Evolutionary conservation across 2,329 filamentous ascomycete species (phyloP).

Genomic region (Clarireedia paspali): DNA sequence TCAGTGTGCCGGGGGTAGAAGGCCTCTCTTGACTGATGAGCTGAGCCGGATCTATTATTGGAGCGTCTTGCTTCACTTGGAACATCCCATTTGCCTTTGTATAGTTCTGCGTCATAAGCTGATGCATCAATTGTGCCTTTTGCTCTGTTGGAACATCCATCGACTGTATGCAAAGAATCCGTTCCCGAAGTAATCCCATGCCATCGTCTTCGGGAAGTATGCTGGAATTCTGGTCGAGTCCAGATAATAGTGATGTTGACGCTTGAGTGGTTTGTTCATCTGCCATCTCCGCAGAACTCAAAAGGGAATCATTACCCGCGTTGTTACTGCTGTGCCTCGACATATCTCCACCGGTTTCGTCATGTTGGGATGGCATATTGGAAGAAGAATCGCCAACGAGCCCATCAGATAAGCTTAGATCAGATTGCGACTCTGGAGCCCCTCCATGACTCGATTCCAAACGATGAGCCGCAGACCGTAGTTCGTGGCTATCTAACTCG

Average conservation of each 20-base stretch:
- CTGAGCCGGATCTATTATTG: constrained; percentile 19
- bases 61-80: constrained; percentile 22
- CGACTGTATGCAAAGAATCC: constrained; percentile 62
- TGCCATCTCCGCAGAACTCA: constrained; percentile 20
- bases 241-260: constrained; percentile 7
- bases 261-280: constrained; percentile 22
- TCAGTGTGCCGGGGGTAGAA: constrained; percentile 38
- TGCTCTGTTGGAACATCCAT: constrained; percentile 49
- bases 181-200: constrained; percentile 58
- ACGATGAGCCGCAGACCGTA: not conserved
- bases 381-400: constrained; percentile 21
- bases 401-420: too few relatives aligned
- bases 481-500: not conserved
- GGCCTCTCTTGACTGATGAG: constrained; percentile 35
- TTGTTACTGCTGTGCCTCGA: too few relatives aligned
- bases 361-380: constrained; percentile 15
- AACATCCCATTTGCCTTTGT: constrained; percentile 34
- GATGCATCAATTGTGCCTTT: constrained; percentile 67
- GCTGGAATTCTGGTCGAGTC: constrained; percentile 17
- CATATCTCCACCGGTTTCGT: too few relatives aligned
- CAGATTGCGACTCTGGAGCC: too few relatives aligned
- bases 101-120: constrained; percentile 63
- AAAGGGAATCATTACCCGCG: constrained; percentile 8
- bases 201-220: constrained; percentile 66
- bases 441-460: too few relatives aligned